These are phyloP conservation scores for Usnea hakonensis DNA, from an alignment of 495 filamentous ascomycete species.

Conservation along the genomic window DNA sequence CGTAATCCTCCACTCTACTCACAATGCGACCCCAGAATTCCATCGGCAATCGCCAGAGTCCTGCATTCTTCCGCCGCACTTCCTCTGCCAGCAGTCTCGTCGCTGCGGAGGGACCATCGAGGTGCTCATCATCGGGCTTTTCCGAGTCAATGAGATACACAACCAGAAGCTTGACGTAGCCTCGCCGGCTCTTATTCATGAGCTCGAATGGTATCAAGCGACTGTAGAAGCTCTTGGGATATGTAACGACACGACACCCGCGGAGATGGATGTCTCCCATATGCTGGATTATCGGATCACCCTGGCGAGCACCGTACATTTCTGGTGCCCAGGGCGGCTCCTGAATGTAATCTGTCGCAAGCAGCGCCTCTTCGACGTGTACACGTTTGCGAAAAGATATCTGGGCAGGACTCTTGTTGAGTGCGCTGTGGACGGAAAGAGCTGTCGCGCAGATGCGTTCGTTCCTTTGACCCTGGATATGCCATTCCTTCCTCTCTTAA, in stretches of 20 bases:
- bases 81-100: conserved; percentile 31
- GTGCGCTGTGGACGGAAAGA: conserved; percentile 22
- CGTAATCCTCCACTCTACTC: conserved; percentile 28
- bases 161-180: conserved; percentile 39
- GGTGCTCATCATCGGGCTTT: conserved; percentile 47
- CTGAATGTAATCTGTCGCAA: conserved; percentile 27
- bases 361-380: conserved; percentile 22
- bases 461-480: conserved; percentile 38
- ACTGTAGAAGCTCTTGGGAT: conserved; percentile 42
- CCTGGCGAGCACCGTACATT: conserved; percentile 31
- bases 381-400: conserved; percentile 28
- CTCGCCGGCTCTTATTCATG: conserved; percentile 40
- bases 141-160: conserved; percentile 51
- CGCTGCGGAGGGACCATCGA: conserved; percentile 49
- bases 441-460: conserved; percentile 37
- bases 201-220: conserved; percentile 38
- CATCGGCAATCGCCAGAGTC: conserved; percentile 26
- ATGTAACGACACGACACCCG: conserved; percentile 28
- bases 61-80: conserved; percentile 1
- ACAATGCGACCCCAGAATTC: conserved; percentile 28
- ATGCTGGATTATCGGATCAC: conserved; percentile 30
- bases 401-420: no score
- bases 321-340: conserved; percentile 29
- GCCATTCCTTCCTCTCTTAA: conserved; percentile 32
- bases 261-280: conserved; percentile 25